phyloP scores from a whole-genome alignment of 176 grass and related monocot genomes.

The Oryza glumipatula region DNA sequence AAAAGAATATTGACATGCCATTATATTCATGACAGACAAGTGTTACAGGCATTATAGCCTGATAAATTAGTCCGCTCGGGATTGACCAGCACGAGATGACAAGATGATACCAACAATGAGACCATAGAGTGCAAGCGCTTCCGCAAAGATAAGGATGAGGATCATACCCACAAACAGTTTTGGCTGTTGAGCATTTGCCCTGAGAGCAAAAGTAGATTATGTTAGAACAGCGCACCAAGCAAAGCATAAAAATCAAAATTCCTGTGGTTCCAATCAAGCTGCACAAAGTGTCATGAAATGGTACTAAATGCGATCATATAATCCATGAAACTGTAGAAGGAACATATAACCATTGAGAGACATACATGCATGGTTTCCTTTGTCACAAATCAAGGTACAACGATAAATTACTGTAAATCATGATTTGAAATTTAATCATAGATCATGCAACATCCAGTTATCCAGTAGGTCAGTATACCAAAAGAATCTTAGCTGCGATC shows the following conservation, averaged over 20 bases:
- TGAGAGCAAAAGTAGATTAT: not conserved
- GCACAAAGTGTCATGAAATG: not conserved
- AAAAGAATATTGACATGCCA: not conserved
- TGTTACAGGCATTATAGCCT: not conserved
- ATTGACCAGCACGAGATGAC: slow-evolving; percentile 52
- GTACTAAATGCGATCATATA: not conserved
- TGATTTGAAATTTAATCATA: not conserved
- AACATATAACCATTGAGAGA: not conserved
- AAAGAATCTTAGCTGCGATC: not conserved
- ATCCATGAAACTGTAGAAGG: not conserved
- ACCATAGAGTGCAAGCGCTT: slow-evolving; percentile 51
- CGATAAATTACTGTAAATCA: not conserved
- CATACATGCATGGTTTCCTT: not conserved
- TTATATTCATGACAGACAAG: not conserved
- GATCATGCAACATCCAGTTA: not conserved
- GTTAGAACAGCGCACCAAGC: slow-evolving; percentile 4
- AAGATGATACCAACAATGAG: slow-evolving; percentile 53
- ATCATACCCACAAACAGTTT: slow-evolving; percentile 56
- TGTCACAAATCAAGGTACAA: not conserved
- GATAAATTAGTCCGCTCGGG: slow-evolving; percentile 40
- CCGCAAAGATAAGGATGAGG: slow-evolving; percentile 51
- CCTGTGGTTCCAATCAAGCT: not conserved
- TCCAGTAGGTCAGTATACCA: not conserved
- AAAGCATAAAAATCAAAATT: not conserved
- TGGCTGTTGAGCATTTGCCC: slow-evolving; percentile 51